Conservation (phyloP, 176 grass and related monocot species). For the Rhynchospora tenuis region DNA sequence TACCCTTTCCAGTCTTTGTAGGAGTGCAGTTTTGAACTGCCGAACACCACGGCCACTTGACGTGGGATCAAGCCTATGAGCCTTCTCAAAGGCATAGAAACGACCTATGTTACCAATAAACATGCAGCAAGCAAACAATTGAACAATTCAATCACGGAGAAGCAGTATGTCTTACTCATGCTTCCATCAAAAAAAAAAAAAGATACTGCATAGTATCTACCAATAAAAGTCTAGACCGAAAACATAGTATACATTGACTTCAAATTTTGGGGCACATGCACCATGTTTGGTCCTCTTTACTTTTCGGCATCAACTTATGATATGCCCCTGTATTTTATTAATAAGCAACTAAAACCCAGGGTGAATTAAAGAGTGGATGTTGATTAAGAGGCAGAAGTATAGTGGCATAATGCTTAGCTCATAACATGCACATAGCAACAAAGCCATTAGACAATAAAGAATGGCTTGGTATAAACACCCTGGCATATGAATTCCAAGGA, state of each 20-base stretch:
- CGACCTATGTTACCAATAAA: conserved; percentile 39
- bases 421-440: background rate
- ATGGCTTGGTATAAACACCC: background rate
- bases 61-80: conserved; percentile 65
- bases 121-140: background rate
- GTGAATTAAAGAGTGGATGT: background rate
- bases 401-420: background rate
- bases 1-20: conserved; percentile 80
- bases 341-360: background rate
- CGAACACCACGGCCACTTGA: conserved; percentile 84
- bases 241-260: no score
- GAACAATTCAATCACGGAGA: background rate
- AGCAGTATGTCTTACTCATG: background rate
- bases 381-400: background rate
- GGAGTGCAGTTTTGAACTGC: conserved; percentile 80
- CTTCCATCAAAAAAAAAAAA: background rate
- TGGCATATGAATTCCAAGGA: background rate
- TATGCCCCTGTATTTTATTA: background rate
- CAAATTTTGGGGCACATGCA: background rate
- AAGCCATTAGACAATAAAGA: background rate
- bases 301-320: background rate
- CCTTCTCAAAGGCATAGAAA: conserved; percentile 93
- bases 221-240: background rate
- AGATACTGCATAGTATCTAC: background rate
- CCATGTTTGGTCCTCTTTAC: background rate